A percentile compares a stretch with the other conserved stretches of the same genome.
These are phyloP conservation scores for Exserohilum rostratum DNA, from an alignment of 2,329 filamentous ascomycete genomes.

Conservation along the genomic window DNA sequence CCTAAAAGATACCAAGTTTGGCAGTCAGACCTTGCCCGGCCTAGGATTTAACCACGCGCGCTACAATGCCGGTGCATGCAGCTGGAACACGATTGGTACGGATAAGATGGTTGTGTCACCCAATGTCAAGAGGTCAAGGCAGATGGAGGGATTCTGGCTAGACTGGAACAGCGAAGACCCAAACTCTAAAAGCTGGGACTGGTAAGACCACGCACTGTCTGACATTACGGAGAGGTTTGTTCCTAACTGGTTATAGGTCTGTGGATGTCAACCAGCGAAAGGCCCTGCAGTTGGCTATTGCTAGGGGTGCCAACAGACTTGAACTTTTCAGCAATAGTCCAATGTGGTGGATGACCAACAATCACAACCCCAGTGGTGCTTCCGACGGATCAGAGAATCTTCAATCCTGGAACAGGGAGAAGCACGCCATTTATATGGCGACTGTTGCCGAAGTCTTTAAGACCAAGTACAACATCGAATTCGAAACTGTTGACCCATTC, in stretches of 20 bases:
- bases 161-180: constrained; percentile 10
- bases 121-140: constrained; percentile 12
- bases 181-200: constrained; percentile 8
- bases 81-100: constrained; percentile 8
- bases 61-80: constrained; percentile 15
- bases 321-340: constrained; percentile 11
- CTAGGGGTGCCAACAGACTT: constrained; percentile 7
- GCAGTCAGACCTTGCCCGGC: constrained; percentile 7
- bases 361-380: constrained; percentile 12
- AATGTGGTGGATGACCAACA: constrained; percentile 14
- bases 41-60: constrained; percentile 13
- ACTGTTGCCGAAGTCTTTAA: constrained; percentile 12
- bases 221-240: background rate
- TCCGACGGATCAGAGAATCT: constrained; percentile 12
- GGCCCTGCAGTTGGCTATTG: constrained; percentile 10
- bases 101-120: constrained; percentile 10
- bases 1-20: constrained; percentile 5
- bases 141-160: constrained; percentile 15
- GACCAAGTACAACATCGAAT: constrained; percentile 7
- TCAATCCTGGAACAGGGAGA: constrained; percentile 13
- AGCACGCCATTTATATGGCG: constrained; percentile 15
- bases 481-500: constrained; percentile 12
- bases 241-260: background rate
- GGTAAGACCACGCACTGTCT: background rate
- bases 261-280: constrained; percentile 14